Conservation (phyloP, 495 filamentous ascomycete species). For the Trypethelium eluteriae region DNA sequence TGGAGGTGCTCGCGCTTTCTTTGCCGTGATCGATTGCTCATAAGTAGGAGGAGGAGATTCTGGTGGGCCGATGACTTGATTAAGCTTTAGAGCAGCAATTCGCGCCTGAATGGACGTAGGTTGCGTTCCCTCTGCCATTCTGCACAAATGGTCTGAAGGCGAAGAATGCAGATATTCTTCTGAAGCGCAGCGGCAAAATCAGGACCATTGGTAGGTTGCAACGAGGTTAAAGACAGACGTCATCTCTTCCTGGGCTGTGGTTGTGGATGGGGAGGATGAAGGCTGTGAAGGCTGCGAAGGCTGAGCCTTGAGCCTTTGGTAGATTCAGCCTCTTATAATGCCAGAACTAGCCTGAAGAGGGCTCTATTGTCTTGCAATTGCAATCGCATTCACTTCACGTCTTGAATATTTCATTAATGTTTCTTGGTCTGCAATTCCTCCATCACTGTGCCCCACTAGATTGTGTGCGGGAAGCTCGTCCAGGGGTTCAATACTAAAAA, state of each 20-base stretch:
- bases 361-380: no score
- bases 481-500: no score
- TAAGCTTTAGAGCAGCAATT: conserved; percentile 53
- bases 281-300: not conserved
- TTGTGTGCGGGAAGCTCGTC: no score
- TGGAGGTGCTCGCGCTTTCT: conserved; percentile 35
- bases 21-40: conserved; percentile 22
- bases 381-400: no score
- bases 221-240: not conserved
- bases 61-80: conserved; percentile 44
- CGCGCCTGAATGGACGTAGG: conserved; percentile 49
- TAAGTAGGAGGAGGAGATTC: conserved; percentile 30
- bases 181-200: not conserved
- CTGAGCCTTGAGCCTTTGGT: conserved; percentile 4
- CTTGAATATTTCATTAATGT: no score
- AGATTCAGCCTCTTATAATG: no score
- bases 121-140: conserved; percentile 35
- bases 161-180: no score
- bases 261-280: no score
- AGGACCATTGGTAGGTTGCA: not conserved
- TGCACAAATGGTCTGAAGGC: not conserved
- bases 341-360: no score
- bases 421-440: no score
- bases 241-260: not conserved
- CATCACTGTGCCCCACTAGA: no score